Evolutionary conservation across 768 basidiomycete species (phyloP).

Genomic region (Suillus subaureus): DNA sequence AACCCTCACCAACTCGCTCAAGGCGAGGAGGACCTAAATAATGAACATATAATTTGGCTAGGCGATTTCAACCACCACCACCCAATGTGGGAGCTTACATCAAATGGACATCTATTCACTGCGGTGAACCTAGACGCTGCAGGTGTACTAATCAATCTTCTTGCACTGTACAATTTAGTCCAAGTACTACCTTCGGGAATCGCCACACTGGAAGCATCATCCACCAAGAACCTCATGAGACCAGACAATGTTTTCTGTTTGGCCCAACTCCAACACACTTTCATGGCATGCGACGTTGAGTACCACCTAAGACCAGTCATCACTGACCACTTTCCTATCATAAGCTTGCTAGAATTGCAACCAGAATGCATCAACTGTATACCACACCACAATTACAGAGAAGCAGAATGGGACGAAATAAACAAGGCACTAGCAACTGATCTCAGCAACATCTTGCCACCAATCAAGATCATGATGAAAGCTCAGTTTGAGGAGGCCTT

Average conservation of each 20-base stretch:
- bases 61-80: neutral
- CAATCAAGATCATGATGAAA: too few relatives aligned
- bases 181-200: neutral
- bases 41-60: neutral
- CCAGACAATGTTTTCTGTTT: neutral
- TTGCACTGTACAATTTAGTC: accelerated
- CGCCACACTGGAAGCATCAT: accelerated
- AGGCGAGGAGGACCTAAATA: neutral
- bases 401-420: neutral
- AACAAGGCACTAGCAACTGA: neutral
- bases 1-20: neutral
- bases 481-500: too few relatives aligned
- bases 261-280: neutral
- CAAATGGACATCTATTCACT: neutral
- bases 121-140: neutral
- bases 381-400: neutral
- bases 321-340: neutral
- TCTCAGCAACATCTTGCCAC: neutral
- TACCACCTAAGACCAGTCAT: neutral
- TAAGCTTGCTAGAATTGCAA: accelerated
- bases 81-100: neutral
- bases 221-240: neutral
- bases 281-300: neutral
- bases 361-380: neutral
- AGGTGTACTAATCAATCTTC: neutral